Percentiles rank a stretch among this genome's conserved stretches.
These are phyloP conservation scores for Solanum infundibuliforme DNA, from an alignment of 257 asterid genomes.

Conservation along the genomic window DNA sequence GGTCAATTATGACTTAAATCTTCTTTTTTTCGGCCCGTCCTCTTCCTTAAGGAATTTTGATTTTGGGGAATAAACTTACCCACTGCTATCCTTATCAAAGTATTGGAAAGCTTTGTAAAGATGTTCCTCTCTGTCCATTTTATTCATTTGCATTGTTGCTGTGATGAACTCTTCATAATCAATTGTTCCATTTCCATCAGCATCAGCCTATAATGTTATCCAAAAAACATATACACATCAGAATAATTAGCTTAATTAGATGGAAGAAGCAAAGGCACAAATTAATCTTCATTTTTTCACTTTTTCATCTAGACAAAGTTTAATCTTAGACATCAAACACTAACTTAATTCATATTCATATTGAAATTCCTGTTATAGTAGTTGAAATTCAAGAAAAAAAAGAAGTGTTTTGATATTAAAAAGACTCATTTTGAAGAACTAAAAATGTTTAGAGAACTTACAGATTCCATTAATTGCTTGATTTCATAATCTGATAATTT, in stretches of 20 bases:
- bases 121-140: conserved; percentile 58
- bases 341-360: neutral
- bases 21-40: neutral
- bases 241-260: neutral
- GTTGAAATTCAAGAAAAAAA: neutral
- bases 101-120: conserved; percentile 59
- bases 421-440: neutral
- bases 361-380: neutral
- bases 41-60: neutral
- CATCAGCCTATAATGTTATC: conserved; percentile 32
- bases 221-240: neutral
- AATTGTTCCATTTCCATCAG: conserved; percentile 51
- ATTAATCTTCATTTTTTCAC: neutral
- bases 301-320: neutral
- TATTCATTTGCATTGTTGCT: conserved; percentile 60
- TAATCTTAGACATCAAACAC: neutral
- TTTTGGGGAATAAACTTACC: conserved; percentile 14
- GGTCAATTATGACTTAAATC: neutral
- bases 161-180: conserved; percentile 62
- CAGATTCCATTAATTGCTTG: conserved; percentile 58
- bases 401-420: neutral
- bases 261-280: neutral
- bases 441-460: conserved; percentile 10
- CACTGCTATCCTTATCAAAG: conserved; percentile 50
- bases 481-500: conserved; percentile 51